These are phyloP conservation scores for Tolypocladium album DNA, from an alignment of 2,329 filamentous ascomycete species.

Conservation along the genomic window DNA sequence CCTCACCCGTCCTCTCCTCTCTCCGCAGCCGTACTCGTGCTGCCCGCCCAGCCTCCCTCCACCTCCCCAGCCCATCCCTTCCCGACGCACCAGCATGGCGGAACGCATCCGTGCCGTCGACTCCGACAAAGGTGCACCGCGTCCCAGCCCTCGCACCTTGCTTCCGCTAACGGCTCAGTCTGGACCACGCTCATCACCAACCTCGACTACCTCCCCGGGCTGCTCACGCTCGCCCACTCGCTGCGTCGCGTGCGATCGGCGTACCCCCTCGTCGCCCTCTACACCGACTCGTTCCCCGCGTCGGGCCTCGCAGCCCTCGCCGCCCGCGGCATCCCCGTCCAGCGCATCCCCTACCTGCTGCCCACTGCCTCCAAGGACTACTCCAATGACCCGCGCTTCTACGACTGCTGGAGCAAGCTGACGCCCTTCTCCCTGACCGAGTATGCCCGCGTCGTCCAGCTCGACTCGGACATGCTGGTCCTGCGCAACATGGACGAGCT, in stretches of 20 bases:
- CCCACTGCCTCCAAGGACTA: slow-evolving; percentile 58
- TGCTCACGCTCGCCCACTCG: slow-evolving; percentile 71
- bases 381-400: slow-evolving; percentile 70
- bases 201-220: slow-evolving; percentile 67
- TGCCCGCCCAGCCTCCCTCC: not conserved
- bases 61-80: not conserved
- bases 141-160: not conserved
- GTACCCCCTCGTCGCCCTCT: slow-evolving; percentile 74
- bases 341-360: slow-evolving; percentile 62
- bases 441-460: slow-evolving; percentile 69
- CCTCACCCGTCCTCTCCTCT: not conserved
- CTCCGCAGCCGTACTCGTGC: not conserved
- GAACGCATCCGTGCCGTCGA: slow-evolving; percentile 20
- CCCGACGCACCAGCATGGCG: slow-evolving; percentile 8
- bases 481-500: slow-evolving; percentile 82
- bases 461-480: slow-evolving; percentile 84
- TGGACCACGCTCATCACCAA: slow-evolving; percentile 88
- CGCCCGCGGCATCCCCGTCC: slow-evolving; percentile 56
- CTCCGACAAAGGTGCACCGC: slow-evolving; percentile 24
- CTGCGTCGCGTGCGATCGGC: slow-evolving; percentile 53
- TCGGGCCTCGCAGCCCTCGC: slow-evolving; percentile 60
- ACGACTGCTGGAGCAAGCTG: slow-evolving; percentile 85
- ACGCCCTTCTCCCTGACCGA: slow-evolving; percentile 65
- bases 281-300: slow-evolving; percentile 65
- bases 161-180: slow-evolving; percentile 29